Percentiles rank a stretch among this genome's conserved stretches.
Conservation (phyloP, 2,329 filamentous ascomycete species). For the Fusarium continuum region DNA sequence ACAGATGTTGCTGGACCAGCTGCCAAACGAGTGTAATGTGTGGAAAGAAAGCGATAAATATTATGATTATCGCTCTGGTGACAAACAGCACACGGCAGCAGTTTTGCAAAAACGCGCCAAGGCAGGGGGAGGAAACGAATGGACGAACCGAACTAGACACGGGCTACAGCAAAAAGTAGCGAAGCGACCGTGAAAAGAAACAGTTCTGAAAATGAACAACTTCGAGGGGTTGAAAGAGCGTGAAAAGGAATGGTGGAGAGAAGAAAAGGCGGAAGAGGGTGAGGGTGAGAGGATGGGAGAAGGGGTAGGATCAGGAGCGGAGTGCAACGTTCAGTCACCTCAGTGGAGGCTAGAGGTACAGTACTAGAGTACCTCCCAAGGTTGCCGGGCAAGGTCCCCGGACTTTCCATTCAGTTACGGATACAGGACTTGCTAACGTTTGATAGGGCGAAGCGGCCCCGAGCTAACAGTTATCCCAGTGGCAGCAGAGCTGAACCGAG, state of each 20-base stretch:
- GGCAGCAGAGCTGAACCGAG: conserved; percentile 19
- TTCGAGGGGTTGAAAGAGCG: conserved; percentile 21
- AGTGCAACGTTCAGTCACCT: too few species aligned
- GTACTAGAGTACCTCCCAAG: background rate
- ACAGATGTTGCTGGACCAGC: conserved; percentile 38
- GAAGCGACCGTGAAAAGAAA: conserved; percentile 34
- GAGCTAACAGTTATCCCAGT: conserved; percentile 14
- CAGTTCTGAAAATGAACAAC: conserved; percentile 33
- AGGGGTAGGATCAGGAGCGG: conserved; percentile 15
- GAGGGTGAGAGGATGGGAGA: conserved; percentile 25
- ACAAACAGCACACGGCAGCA: conserved; percentile 23
- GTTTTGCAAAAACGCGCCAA: conserved; percentile 40
- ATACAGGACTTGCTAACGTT: conserved; percentile 15
- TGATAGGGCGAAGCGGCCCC: conserved; percentile 36
- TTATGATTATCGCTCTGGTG: conserved; percentile 5
- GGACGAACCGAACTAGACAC: conserved; percentile 42
- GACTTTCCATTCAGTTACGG: conserved; percentile 20
- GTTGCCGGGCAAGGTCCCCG: conserved; percentile 22
- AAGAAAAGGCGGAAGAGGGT: conserved; percentile 18
- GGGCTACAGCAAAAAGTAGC: conserved; percentile 24
- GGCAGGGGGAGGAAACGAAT: conserved; percentile 39
- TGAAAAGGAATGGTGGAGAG: conserved; percentile 20
- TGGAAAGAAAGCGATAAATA: conserved; percentile 26
- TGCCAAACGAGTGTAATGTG: conserved; percentile 37
- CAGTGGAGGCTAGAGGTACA: too few species aligned